Percentiles rank a stretch among this genome's conserved stretches.
These are phyloP conservation scores for Pichia pseudocactophila DNA, from an alignment of 805 yeast species.

Conservation along the genomic window DNA sequence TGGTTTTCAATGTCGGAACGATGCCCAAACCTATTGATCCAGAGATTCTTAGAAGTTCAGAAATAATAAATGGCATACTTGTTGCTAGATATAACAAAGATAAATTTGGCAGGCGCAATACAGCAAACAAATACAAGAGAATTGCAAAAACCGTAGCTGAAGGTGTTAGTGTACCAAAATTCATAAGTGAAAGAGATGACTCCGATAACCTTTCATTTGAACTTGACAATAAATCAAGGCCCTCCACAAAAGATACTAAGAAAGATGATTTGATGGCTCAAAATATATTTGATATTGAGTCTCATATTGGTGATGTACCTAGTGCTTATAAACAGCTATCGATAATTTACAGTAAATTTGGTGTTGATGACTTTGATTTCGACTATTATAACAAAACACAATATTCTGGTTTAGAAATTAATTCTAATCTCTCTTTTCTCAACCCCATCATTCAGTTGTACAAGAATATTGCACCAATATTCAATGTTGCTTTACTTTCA, in stretches of 20 bases:
- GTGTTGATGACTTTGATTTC: conserved; percentile 91
- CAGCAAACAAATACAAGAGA: conserved; percentile 34
- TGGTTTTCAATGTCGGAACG: conserved; percentile 51
- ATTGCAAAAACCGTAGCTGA: conserved; percentile 24
- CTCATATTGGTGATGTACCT: conserved; percentile 42
- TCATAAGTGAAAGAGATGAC: conserved; percentile 48
- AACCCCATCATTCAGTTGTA: conserved; percentile 76
- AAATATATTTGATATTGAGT: conserved; percentile 25
- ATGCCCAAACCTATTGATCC: conserved; percentile 47
- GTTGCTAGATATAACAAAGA: conserved; percentile 48
- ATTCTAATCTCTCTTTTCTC: conserved; percentile 66
- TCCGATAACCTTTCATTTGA: conserved; percentile 17
- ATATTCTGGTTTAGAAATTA: conserved; percentile 83
- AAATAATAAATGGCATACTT: conserved; percentile 26
- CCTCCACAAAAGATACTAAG: background rate
- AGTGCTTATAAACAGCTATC: conserved; percentile 67
- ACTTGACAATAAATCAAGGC: background rate
- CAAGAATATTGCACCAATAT: conserved; percentile 66
- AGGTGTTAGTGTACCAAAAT: conserved; percentile 35
- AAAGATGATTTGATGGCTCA: conserved; percentile 2
- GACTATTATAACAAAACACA: conserved; percentile 67
- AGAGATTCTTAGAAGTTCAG: conserved; percentile 33
- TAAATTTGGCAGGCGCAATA: conserved; percentile 51
- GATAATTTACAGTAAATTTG: conserved; percentile 79
- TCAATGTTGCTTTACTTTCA: conserved; percentile 50